phyloP scores from a whole-genome alignment of 2,329 filamentous ascomycete species.

The Colletotrichum navitas region DNA sequence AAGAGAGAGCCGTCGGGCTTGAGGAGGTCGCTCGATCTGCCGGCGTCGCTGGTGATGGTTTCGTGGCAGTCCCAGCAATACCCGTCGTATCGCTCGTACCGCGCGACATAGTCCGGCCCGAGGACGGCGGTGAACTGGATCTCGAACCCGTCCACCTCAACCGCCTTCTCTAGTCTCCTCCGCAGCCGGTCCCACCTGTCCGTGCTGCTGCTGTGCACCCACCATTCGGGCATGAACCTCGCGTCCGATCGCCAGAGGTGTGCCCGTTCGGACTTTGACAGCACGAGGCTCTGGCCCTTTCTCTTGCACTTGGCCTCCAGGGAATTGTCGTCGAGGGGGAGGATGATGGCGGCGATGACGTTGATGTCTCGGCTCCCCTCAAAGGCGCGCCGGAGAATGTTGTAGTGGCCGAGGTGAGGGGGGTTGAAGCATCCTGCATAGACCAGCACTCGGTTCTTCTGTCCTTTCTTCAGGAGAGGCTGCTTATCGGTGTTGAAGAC shows the following conservation, averaged over 20 bases:
- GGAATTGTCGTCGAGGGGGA: neutral
- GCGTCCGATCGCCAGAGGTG: neutral
- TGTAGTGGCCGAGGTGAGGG: neutral
- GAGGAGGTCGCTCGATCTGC: neutral
- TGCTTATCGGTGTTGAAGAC: neutral
- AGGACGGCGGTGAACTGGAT: neutral
- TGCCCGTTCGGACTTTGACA: neutral
- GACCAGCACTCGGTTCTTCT: neutral
- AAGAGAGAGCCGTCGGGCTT: neutral
- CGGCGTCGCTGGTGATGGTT: slow-evolving; percentile 2
- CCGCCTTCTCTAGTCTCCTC: neutral
- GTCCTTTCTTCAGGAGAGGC: neutral
- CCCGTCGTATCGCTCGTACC: neutral
- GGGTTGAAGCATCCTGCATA: slow-evolving; percentile 4
- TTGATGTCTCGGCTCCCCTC: neutral
- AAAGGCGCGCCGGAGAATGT: neutral
- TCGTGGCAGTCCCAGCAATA: neutral
- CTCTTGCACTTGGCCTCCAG: neutral
- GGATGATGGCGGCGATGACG: slow-evolving; percentile 1
- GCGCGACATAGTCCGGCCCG: neutral
- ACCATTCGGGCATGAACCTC: neutral
- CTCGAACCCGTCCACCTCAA: neutral
- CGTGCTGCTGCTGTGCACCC: neutral
- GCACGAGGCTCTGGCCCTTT: neutral
- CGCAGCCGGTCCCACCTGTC: neutral